Evolutionary conservation across 2,329 filamentous ascomycete genomes (phyloP), one percentile per base, ranked within the genome.

Genomic region (Colletotrichum magnum): DNA sequence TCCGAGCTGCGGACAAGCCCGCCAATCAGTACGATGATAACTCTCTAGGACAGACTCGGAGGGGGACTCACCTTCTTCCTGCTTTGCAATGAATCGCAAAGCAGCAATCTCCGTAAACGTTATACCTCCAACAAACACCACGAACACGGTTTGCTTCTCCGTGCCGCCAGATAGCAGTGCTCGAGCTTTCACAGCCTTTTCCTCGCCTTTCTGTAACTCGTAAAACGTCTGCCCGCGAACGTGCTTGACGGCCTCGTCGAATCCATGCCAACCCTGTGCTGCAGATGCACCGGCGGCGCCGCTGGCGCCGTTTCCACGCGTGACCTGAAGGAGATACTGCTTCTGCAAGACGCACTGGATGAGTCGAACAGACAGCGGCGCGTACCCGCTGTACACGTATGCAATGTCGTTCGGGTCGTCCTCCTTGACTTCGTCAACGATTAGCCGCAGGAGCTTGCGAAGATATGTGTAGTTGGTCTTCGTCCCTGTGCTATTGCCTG

Each of bases 301-400:
- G 13, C 82, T 81, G 47, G 80, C 81, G 52, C 81, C 85, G 16
- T 87, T 87, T 36, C 92, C 92, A 73, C 89, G 90, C 60, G 89
- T 90, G 12, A 95, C 87, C 5, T 88, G 90, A 65, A 91, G 84
- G 36, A 99, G 84, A 73, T 95, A 93, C 65, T 94, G 90, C 79
- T 99, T 99, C 79, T 98, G 95, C 56, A 99, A 82, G 58, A 98
- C 89, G 77, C 94, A 96, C 80, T 99, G 97, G 6, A 99, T 92
- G 5, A 99, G 88, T 16, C 96, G 91, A 62, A 98, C 89, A 52
- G 94, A 97, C 13, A 99, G 87, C 0, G 96, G 97, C 5, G 97
- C 96, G 77, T 98, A 99, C 60, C 96, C 97, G 72, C 94, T 97
- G 81, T 98, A 99, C 12, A 98, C 95, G 76, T 99, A 99, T n/a